These are phyloP conservation scores for Anthracocystis walkeri DNA, from an alignment of 1,284 basidiomycete species.

Conservation along the genomic window DNA sequence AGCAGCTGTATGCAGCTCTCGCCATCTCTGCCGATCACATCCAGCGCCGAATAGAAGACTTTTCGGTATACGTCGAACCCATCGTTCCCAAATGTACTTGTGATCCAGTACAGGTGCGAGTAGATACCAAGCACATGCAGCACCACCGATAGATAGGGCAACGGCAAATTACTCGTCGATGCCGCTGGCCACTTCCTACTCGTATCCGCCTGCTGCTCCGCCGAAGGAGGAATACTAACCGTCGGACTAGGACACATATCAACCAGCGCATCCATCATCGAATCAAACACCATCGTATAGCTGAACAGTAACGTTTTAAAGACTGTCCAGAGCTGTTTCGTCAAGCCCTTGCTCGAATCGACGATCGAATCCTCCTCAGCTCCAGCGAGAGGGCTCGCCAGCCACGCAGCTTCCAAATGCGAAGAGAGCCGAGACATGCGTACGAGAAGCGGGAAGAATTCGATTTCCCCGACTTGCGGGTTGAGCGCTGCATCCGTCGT, in stretches of 20 bases:
- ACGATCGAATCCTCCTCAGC: slow-evolving; percentile 36
- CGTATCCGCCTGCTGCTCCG: slow-evolving; percentile 9
- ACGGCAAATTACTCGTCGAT: slow-evolving; percentile 59
- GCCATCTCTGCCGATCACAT: slow-evolving; percentile 63
- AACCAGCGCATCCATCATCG: slow-evolving; percentile 63
- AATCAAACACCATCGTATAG: slow-evolving; percentile 66
- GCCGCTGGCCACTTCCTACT: slow-evolving; percentile 42
- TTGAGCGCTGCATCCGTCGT: slow-evolving; percentile 23
- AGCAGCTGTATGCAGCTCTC: slow-evolving; percentile 54
- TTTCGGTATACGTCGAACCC: slow-evolving; percentile 65
- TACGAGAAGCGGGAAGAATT: slow-evolving; percentile 38
- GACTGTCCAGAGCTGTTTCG: slow-evolving; percentile 58
- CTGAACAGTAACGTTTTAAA: slow-evolving; percentile 66
- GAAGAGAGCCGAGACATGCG: slow-evolving; percentile 51
- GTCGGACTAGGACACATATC: slow-evolving; percentile 65
- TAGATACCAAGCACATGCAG: slow-evolving; percentile 54
- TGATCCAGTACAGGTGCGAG: slow-evolving; percentile 63
- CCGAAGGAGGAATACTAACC: slow-evolving; percentile 37
- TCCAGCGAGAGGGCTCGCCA: slow-evolving; percentile 42
- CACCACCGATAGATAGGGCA: slow-evolving; percentile 52
- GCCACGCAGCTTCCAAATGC: slow-evolving; percentile 36
- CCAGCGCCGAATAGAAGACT: slow-evolving; percentile 65
- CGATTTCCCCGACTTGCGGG: slow-evolving; percentile 12
- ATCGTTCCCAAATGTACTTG: slow-evolving; percentile 61
- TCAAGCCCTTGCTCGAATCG: slow-evolving; percentile 31